phyloP scores from a whole-genome alignment of 2,329 filamentous ascomycete genomes.

The Paraphaeosphaeria sporulosa region DNA sequence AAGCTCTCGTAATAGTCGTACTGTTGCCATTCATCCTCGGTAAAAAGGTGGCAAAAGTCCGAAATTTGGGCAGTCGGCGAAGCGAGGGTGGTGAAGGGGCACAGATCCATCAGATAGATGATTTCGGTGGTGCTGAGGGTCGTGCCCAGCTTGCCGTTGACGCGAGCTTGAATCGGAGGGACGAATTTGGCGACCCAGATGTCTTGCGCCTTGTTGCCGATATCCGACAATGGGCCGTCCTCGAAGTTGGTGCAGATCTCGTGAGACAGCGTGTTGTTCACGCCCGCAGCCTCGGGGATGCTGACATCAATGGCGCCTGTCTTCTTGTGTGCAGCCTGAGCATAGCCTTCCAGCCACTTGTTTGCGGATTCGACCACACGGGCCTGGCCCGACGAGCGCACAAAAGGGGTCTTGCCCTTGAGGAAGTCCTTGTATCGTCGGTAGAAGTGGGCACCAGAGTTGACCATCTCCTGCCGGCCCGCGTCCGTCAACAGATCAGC shows the following conservation, averaged over 20 bases:
- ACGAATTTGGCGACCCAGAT: conserved; percentile 72
- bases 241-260: conserved; percentile 76
- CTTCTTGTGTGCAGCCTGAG: conserved; percentile 57
- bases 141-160: conserved; percentile 75
- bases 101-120: conserved; percentile 84
- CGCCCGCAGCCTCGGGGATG: conserved; percentile 70
- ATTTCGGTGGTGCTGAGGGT: conserved; percentile 70
- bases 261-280: conserved; percentile 86
- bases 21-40: conserved; percentile 72
- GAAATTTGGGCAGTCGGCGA: conserved; percentile 63
- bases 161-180: conserved; percentile 69
- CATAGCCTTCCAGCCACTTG: conserved; percentile 79
- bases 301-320: conserved; percentile 60
- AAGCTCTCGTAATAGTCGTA: conserved; percentile 85
- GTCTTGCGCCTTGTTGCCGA: conserved; percentile 58
- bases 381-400: conserved; percentile 73
- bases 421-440: conserved; percentile 73
- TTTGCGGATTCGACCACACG: conserved; percentile 78
- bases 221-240: conserved; percentile 58
- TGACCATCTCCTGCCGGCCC: conserved; percentile 73
- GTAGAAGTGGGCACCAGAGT: conserved; percentile 80
- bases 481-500: conserved; percentile 73
- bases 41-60: conserved; percentile 80
- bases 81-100: conserved; percentile 81
- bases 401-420: conserved; percentile 67